phyloP scores from a whole-genome alignment of 139 green algal species.

The Gonium pectorale region DNA sequence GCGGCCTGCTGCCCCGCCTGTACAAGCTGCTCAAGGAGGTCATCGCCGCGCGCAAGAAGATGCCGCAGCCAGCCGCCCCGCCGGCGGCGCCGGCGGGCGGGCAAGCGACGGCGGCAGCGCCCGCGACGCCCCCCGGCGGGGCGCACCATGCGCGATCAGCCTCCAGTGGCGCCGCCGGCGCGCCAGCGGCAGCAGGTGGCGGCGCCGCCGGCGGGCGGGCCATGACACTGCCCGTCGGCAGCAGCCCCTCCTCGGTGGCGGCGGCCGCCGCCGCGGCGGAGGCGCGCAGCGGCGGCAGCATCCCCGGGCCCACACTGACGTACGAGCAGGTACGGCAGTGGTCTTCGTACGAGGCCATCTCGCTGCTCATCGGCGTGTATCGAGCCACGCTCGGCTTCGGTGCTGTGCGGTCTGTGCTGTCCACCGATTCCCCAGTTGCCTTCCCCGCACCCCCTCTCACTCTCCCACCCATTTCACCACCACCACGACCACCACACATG shows the following conservation, averaged over 20 bases:
- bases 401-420: too few species aligned
- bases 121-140: not conserved
- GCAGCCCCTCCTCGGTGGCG: not conserved
- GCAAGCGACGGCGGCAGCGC: too few species aligned
- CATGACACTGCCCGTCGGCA: not conserved
- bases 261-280: not conserved
- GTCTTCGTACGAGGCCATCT: too few species aligned
- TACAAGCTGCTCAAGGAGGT: conserved; percentile 68
- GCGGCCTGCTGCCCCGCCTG: conserved; percentile 65
- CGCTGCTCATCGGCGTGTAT: too few species aligned
- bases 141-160: conserved; percentile 1
- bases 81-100: not conserved
- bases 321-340: conserved; percentile 46
- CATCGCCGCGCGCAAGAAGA: not conserved
- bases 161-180: not conserved
- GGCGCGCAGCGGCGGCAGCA: not conserved
- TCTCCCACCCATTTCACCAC: too few species aligned
- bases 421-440: too few species aligned
- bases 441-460: too few species aligned
- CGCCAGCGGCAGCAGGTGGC: not conserved
- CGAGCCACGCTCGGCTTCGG: too few species aligned
- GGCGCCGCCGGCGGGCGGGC: not conserved
- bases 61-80: too few species aligned
- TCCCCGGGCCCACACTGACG: conserved; percentile 19
- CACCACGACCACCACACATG: too few species aligned